Conservation (phyloP, 2,329 filamentous ascomycete genomes). For the Coniochaeta sp. region DNA sequence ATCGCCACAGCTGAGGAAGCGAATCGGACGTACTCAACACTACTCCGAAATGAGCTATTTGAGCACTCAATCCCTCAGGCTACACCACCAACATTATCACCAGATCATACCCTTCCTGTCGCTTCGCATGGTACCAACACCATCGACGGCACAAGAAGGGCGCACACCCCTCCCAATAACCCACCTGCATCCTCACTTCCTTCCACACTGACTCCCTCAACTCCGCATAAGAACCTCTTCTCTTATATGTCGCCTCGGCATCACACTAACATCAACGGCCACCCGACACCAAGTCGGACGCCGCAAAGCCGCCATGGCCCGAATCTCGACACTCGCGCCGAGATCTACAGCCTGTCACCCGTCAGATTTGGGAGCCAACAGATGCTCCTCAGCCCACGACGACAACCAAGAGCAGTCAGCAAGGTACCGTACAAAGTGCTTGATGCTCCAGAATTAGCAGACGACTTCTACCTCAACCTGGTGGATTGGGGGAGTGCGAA, state of each 20-base stretch:
- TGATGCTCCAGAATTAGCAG: constrained; percentile 89
- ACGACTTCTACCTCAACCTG: constrained; percentile 96
- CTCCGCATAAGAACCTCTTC: constrained; percentile 95
- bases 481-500: constrained; percentile 98
- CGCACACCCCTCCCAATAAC: constrained; percentile 73
- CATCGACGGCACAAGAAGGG: constrained; percentile 63
- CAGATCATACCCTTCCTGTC: constrained; percentile 44
- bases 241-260: constrained; percentile 76
- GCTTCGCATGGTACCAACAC: constrained; percentile 44
- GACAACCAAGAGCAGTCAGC: constrained; percentile 81
- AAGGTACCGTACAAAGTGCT: constrained; percentile 98
- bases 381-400: constrained; percentile 83
- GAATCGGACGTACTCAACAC: constrained; percentile 81
- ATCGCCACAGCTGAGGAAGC: constrained; percentile 69
- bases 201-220: constrained; percentile 78
- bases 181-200: constrained; percentile 54
- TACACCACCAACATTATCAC: constrained; percentile 54
- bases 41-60: constrained; percentile 88
- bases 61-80: constrained; percentile 81
- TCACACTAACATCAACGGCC: constrained; percentile 63
- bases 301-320: constrained; percentile 81
- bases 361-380: constrained; percentile 89
- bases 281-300: constrained; percentile 82
- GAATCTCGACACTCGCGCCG: constrained; percentile 81
- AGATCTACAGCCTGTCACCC: constrained; percentile 92